A percentile compares a stretch with the other conserved stretches of the same genome.
These are phyloP conservation scores for Passiflora organensis DNA, from an alignment of 345 rosid genomes.

Conservation along the genomic window DNA sequence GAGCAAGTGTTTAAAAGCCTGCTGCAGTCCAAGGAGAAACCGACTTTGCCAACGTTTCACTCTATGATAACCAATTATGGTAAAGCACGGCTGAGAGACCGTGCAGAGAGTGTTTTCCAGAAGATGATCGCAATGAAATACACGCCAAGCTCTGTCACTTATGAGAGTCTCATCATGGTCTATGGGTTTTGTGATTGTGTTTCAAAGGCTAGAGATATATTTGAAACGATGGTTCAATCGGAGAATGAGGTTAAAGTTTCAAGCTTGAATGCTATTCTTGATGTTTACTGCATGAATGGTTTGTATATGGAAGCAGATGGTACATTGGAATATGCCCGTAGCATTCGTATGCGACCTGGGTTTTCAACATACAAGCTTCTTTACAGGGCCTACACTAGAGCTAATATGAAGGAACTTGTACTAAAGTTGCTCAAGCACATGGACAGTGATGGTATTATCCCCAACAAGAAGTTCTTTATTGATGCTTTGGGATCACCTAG, in stretches of 20 bases:
- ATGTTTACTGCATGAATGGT: constrained; percentile 70
- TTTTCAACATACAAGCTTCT: constrained; percentile 81
- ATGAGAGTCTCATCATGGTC: constrained; percentile 78
- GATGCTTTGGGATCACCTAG: constrained; percentile 74
- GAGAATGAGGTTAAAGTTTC: constrained; percentile 54
- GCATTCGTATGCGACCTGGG: constrained; percentile 39
- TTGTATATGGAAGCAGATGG: constrained; percentile 64
- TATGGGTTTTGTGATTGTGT: constrained; percentile 70
- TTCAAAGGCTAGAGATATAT: constrained; percentile 64
- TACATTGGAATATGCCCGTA: constrained; percentile 43
- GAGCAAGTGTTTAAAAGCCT: constrained; percentile 83
- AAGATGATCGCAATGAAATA: constrained; percentile 71
- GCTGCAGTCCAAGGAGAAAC: constrained; percentile 70
- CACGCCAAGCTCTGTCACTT: constrained; percentile 59
- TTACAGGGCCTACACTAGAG: constrained; percentile 74
- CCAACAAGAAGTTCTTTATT: constrained; percentile 76
- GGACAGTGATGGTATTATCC: constrained; percentile 77
- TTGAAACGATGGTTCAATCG: constrained; percentile 49
- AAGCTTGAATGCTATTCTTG: constrained; percentile 76
- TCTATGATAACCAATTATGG: constrained; percentile 87
- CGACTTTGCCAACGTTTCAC: constrained; percentile 76
- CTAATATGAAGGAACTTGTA: constrained; percentile 63
- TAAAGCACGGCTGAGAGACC: constrained; percentile 70
- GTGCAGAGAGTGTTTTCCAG: constrained; percentile 53
- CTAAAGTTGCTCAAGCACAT: constrained; percentile 56